Evolutionary conservation across 2,329 filamentous ascomycete genomes (phyloP).

Genomic region (Scolecobasidium constrictum): DNA sequence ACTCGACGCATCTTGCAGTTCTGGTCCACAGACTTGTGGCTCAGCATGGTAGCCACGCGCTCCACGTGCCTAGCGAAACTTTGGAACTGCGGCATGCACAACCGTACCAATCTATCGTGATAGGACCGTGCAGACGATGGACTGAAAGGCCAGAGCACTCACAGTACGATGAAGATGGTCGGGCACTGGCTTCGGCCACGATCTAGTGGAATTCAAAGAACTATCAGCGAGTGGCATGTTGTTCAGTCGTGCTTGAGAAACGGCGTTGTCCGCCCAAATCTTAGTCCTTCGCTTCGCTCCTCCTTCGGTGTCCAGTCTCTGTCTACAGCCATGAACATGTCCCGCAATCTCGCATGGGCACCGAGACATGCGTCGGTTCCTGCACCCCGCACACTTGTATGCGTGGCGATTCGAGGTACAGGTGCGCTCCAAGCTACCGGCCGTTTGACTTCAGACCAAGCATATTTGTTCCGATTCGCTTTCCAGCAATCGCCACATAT

Average conservation of each 20-base stretch:
- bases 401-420: background rate
- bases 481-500: constrained; percentile 37
- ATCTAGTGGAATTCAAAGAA: too few relatives aligned
- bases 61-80: too few relatives aligned
- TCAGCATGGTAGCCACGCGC: too few relatives aligned
- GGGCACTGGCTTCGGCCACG: too few relatives aligned
- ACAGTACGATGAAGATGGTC: too few relatives aligned
- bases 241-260: constrained; percentile 7
- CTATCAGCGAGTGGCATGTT: too few relatives aligned
- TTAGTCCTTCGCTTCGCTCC: background rate
- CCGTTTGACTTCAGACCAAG: constrained; percentile 34
- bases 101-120: too few relatives aligned
- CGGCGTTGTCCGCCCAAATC: constrained; percentile 3
- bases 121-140: too few relatives aligned
- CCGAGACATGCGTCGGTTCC: constrained; percentile 17
- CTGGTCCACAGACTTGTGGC: too few relatives aligned
- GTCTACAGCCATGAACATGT: constrained; percentile 28
- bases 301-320: constrained; percentile 19
- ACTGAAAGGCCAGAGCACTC: too few relatives aligned
- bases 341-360: constrained; percentile 21
- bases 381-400: background rate
- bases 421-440: constrained; percentile 28
- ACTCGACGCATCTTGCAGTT: too few relatives aligned
- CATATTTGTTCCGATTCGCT: constrained; percentile 25
- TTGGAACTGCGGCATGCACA: too few relatives aligned